A percentile compares a stretch with the other conserved stretches of the same genome.
phyloP scores from a whole-genome alignment of 495 filamentous ascomycete species.

The Daldinia vernicosa region DNA sequence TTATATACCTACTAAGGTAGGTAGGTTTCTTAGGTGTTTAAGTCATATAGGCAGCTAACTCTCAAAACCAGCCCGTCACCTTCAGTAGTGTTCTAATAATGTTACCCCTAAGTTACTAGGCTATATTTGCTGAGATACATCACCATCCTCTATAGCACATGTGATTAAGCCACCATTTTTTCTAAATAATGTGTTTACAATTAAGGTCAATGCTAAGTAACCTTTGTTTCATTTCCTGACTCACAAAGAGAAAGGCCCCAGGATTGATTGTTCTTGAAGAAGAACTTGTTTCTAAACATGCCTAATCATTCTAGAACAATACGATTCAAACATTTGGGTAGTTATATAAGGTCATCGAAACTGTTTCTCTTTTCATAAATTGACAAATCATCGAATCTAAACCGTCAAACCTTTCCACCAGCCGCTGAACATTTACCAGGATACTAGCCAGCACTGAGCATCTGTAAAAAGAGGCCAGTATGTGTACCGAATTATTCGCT shows the following conservation, averaged over 20 bases:
- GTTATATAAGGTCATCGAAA: background rate
- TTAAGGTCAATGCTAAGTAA: background rate
- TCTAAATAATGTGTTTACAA: background rate
- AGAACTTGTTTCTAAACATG: background rate
- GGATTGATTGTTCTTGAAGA: conserved; percentile 15
- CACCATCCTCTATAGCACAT: too few species aligned
- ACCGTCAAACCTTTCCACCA: background rate
- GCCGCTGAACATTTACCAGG: background rate
- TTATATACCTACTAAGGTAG: background rate
- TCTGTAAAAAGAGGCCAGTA: background rate
- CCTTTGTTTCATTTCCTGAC: background rate
- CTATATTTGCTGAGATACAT: too few species aligned
- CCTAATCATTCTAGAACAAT: background rate
- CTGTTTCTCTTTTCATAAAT: background rate
- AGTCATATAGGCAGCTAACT: too few species aligned
- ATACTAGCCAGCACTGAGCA: background rate
- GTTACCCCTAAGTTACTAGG: too few species aligned
- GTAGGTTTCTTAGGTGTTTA: too few species aligned
- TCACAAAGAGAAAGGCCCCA: background rate
- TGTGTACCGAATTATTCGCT: conserved; percentile 11
- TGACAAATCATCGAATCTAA: background rate
- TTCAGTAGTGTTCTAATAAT: too few species aligned
- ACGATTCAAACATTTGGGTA: background rate
- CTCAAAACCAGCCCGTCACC: too few species aligned
- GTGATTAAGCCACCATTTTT: background rate